Conservation (phyloP, 768 basidiomycete genomes). For the Tylopilus vinaceipallidus region DNA sequence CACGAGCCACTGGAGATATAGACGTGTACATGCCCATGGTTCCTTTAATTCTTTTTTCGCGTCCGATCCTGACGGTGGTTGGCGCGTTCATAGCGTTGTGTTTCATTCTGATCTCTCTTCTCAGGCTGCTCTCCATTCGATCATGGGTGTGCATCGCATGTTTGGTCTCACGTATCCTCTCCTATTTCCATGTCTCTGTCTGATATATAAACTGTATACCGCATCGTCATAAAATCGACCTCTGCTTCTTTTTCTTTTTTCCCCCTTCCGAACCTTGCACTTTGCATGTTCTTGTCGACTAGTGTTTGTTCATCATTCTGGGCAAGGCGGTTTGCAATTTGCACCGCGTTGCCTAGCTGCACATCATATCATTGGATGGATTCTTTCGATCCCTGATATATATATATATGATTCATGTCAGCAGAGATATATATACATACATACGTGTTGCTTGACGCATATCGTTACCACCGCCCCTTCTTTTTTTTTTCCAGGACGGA, state of each 20-base stretch:
- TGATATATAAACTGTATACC: constrained; percentile 29
- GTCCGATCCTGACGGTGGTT: constrained; percentile 20
- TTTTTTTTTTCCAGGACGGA: not conserved
- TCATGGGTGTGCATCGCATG: constrained; percentile 14
- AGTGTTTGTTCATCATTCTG: not conserved
- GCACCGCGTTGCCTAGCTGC: not conserved
- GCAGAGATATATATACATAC: constrained; percentile 18
- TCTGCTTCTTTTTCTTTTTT: not conserved
- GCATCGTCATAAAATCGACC: constrained; percentile 22
- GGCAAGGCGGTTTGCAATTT: not conserved
- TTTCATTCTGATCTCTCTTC: not conserved
- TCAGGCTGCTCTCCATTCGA: constrained; percentile 18
- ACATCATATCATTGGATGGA: constrained; percentile 3
- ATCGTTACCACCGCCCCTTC: constrained; percentile 2
- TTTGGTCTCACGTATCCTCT: constrained; percentile 5
- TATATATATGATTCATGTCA: constrained; percentile 18
- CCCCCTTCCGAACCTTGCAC: not conserved
- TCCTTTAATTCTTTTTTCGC: no score
- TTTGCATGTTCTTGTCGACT: constrained; percentile 2
- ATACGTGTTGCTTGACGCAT: constrained; percentile 29
- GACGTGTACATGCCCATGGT: constrained; percentile 18
- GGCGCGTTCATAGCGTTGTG: constrained; percentile 12
- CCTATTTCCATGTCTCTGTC: constrained; percentile 1
- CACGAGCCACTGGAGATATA: constrained; percentile 87
- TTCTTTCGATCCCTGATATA: constrained; percentile 10